Conservation (phyloP, 1,284 basidiomycete species). For the Ceratobasidium sp. region DNA sequence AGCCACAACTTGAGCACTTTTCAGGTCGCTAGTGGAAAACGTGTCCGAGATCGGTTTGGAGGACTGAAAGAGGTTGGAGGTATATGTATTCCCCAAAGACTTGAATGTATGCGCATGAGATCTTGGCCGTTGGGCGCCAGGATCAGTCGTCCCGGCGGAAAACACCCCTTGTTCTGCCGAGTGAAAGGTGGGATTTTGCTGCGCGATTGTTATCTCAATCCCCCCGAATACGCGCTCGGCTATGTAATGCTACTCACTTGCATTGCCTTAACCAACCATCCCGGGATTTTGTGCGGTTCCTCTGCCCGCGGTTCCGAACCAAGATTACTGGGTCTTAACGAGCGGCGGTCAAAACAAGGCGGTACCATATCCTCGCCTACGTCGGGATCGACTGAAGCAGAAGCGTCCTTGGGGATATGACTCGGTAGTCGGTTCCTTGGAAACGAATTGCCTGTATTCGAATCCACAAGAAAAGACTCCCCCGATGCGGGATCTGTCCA, state of each 20-base stretch:
- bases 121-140: neutral
- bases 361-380: neutral
- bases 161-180: neutral
- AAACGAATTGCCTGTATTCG: constrained; percentile 52
- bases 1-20: constrained; percentile 70
- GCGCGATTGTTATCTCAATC: neutral
- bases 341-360: constrained; percentile 50
- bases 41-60: constrained; percentile 22
- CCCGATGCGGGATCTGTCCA: constrained; percentile 75
- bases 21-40: constrained; percentile 69
- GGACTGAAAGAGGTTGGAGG: constrained; percentile 21
- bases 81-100: neutral
- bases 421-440: constrained; percentile 9
- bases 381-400: neutral
- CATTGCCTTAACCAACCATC: constrained; percentile 31
- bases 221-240: neutral
- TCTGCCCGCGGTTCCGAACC: neutral
- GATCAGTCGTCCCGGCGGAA: neutral
- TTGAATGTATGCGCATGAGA: constrained; percentile 13
- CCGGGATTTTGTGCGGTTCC: neutral
- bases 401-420: neutral
- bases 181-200: constrained; percentile 23
- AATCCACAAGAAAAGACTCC: constrained; percentile 56
- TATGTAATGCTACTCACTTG: constrained; percentile 9
- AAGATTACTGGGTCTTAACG: constrained; percentile 45